Conservation (phyloP, 2,329 filamentous ascomycete species). For the Stachybotrys chartarum region DNA sequence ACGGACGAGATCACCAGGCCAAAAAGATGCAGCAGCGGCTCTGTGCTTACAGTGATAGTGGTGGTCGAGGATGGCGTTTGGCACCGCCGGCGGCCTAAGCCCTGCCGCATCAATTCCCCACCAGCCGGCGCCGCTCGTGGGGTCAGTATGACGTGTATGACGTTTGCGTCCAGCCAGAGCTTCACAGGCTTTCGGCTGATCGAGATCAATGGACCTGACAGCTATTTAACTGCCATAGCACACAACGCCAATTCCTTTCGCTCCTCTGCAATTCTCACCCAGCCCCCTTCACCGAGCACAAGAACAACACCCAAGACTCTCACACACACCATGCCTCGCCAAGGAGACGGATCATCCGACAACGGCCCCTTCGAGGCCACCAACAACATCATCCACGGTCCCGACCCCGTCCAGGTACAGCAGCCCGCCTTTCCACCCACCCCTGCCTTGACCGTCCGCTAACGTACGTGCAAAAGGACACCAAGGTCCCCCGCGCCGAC, state of each 20-base stretch:
- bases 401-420: constrained; percentile 29
- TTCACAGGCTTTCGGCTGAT: not conserved
- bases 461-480: constrained; percentile 9
- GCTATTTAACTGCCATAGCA: no score
- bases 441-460: not conserved
- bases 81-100: not conserved
- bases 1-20: no score
- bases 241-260: no score
- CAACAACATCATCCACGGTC: constrained; percentile 38
- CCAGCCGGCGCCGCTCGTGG: not conserved
- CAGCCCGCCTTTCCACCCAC: constrained; percentile 6
- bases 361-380: constrained; percentile 34
- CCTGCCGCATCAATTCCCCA: not conserved
- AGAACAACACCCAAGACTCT: no score
- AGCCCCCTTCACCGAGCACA: no score
- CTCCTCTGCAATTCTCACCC: no score
- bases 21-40: no score
- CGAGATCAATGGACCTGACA: not conserved
- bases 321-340: constrained; percentile 37
- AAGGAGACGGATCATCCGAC: constrained; percentile 40
- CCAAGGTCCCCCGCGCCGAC: constrained; percentile 36
- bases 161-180: not conserved
- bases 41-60: no score
- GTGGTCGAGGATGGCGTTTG: not conserved
- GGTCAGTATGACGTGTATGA: not conserved